phyloP scores from a whole-genome alignment of 345 rosid species.

The Capsella bursapastoris region DNA sequence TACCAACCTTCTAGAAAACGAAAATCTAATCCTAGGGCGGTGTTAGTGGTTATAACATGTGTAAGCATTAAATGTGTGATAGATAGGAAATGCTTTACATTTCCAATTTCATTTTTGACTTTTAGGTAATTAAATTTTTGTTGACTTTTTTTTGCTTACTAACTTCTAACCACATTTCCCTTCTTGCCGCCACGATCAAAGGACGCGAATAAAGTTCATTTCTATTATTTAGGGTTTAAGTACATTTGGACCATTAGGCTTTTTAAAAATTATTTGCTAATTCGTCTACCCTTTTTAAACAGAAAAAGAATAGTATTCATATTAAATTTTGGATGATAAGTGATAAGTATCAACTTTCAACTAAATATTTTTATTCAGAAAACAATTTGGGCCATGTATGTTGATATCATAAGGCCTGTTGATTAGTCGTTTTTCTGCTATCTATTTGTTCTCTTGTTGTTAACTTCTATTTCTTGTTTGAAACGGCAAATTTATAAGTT shows the following conservation, averaged over 20 bases:
- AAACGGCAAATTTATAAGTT: background rate
- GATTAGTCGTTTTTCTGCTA: background rate
- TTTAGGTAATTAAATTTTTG: constrained; percentile 22
- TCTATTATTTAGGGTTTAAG: background rate
- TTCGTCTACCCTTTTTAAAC: too few relatives aligned
- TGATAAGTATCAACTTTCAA: background rate
- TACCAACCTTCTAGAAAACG: background rate
- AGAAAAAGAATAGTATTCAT: too few relatives aligned
- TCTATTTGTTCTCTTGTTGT: background rate
- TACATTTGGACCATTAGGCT: too few relatives aligned
- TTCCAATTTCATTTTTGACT: constrained; percentile 39
- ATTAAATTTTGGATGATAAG: too few relatives aligned
- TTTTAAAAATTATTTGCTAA: too few relatives aligned
- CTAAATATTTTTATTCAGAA: background rate
- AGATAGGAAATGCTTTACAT: constrained; percentile 23
- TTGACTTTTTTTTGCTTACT: constrained; percentile 38
- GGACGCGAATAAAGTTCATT: constrained; percentile 19
- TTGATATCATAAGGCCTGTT: background rate
- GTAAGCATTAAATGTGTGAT: constrained; percentile 35
- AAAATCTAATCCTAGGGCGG: background rate
- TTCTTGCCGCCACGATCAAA: constrained; percentile 46
- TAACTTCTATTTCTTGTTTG: background rate
- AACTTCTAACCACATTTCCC: constrained; percentile 45
- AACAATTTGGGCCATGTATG: constrained; percentile 3
- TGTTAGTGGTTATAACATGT: constrained; percentile 24